Conservation (phyloP, 108 stramenopile genomes). For the Skeletonema costatum region DNA sequence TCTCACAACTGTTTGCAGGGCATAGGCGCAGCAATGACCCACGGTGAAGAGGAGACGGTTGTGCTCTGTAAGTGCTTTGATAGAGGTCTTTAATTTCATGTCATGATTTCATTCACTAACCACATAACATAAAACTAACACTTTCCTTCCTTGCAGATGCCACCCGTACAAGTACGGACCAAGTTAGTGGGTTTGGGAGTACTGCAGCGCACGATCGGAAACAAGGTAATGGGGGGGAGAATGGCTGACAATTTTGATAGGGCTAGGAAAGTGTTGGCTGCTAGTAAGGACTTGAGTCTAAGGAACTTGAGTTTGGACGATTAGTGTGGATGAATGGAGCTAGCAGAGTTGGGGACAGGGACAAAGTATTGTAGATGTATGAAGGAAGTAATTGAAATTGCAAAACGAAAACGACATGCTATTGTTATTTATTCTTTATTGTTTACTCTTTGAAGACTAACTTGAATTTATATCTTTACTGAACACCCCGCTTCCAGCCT, state of each 20-base stretch:
- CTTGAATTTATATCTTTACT: too few species aligned
- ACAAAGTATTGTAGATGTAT: too few species aligned
- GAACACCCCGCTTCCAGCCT: too few species aligned
- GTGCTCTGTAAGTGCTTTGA: constrained; percentile 30
- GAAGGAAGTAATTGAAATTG: too few species aligned
- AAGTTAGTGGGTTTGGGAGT: constrained; percentile 59
- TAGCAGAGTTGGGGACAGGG: too few species aligned
- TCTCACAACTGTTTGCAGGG: constrained; percentile 66
- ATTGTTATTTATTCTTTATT: too few species aligned
- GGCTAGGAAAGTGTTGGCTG: constrained; percentile 35
- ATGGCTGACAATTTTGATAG: constrained; percentile 56
- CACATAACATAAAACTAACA: neutral
- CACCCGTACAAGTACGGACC: constrained; percentile 61
- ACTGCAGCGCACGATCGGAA: constrained; percentile 52
- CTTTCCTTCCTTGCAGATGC: constrained; percentile 7
- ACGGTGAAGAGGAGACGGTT: constrained; percentile 40
- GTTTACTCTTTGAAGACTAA: too few species aligned
- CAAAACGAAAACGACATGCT: too few species aligned
- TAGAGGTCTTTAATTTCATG: neutral
- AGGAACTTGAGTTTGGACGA: neutral
- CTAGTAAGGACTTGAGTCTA: neutral
- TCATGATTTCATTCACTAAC: neutral
- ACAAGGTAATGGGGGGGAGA: constrained; percentile 52
- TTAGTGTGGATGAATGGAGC: too few species aligned
- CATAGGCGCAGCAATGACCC: constrained; percentile 46